phyloP scores from a whole-genome alignment of 805 yeast species.

The Ogataea pini region DNA sequence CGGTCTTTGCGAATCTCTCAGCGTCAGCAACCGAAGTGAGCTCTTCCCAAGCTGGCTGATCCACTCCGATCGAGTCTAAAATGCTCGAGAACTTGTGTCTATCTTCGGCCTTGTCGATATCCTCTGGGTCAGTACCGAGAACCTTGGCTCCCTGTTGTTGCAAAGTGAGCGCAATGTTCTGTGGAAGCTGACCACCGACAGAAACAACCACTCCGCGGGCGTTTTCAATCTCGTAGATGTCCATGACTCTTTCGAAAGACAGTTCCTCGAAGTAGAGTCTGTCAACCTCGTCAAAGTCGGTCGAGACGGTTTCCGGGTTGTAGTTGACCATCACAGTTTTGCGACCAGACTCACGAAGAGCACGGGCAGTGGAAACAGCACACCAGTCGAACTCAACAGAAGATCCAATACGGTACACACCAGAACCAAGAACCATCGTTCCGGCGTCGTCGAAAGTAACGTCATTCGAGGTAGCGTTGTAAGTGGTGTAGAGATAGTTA shows the following conservation, averaged over 20 bases:
- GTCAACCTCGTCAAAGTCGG: slow-evolving; percentile 98
- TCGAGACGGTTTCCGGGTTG: slow-evolving; percentile 97
- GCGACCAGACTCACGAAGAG: slow-evolving; percentile 82
- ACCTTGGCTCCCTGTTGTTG: slow-evolving; percentile 84
- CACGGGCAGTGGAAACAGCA: slow-evolving; percentile 95
- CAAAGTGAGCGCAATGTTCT: slow-evolving; percentile 87
- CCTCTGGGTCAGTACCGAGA: slow-evolving; percentile 91
- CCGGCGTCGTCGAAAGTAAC: slow-evolving; percentile 86
- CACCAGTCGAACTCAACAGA: slow-evolving; percentile 99
- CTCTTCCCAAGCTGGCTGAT: slow-evolving; percentile 98
- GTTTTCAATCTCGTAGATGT: slow-evolving; percentile 89
- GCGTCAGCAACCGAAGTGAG: slow-evolving; percentile 85
- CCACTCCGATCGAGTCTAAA: slow-evolving; percentile 87
- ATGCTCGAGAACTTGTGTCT: slow-evolving; percentile 96
- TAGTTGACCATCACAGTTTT: slow-evolving; percentile 95
- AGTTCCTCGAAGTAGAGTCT: slow-evolving; percentile 95
- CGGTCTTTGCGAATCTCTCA: slow-evolving; percentile 76
- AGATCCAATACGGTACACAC: slow-evolving; percentile 98
- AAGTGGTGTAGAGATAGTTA: slow-evolving; percentile 92
- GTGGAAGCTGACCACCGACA: slow-evolving; percentile 98
- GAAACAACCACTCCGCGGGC: slow-evolving; percentile 92
- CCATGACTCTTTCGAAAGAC: slow-evolving; percentile 94
- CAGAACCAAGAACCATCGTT: slow-evolving; percentile 95
- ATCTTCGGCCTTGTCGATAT: slow-evolving; percentile 96
- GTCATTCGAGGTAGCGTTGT: slow-evolving; percentile 86